These are phyloP conservation scores for Myxozyma neotropica DNA, from an alignment of 805 yeast species.

Conservation along the genomic window DNA sequence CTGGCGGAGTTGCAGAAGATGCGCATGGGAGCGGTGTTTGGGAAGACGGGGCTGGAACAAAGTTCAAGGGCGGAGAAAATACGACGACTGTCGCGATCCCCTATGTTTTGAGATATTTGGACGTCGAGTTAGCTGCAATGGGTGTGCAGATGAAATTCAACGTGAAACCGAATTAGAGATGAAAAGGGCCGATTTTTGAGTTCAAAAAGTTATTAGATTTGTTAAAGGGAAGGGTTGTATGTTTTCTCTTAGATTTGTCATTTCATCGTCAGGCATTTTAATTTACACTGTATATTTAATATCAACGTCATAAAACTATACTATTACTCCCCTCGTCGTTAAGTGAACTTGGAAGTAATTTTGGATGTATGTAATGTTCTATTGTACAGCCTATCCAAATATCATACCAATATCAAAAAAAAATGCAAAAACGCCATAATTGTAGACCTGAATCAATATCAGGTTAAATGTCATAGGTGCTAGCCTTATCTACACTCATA, in stretches of 20 bases:
- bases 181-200: neutral
- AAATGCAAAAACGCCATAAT: neutral
- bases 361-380: neutral
- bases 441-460: neutral
- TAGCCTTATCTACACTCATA: neutral
- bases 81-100: slow-evolving; percentile 97
- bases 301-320: no score
- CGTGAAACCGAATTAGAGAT: slow-evolving; percentile 56
- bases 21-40: slow-evolving; percentile 72
- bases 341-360: neutral
- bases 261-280: no score
- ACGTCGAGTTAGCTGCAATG: slow-evolving; percentile 96
- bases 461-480: no score
- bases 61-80: slow-evolving; percentile 86
- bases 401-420: no score
- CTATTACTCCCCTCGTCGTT: no score
- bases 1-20: slow-evolving; percentile 50
- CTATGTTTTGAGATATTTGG: slow-evolving; percentile 90
- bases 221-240: no score
- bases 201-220: neutral
- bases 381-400: neutral
- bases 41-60: slow-evolving; percentile 97
- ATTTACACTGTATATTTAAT: no score
- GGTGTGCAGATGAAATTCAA: slow-evolving; percentile 91
- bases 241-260: no score